These are phyloP conservation scores for Colletotrichum gigasporum DNA, from an alignment of 2,329 filamentous ascomycete genomes.

Conservation along the genomic window DNA sequence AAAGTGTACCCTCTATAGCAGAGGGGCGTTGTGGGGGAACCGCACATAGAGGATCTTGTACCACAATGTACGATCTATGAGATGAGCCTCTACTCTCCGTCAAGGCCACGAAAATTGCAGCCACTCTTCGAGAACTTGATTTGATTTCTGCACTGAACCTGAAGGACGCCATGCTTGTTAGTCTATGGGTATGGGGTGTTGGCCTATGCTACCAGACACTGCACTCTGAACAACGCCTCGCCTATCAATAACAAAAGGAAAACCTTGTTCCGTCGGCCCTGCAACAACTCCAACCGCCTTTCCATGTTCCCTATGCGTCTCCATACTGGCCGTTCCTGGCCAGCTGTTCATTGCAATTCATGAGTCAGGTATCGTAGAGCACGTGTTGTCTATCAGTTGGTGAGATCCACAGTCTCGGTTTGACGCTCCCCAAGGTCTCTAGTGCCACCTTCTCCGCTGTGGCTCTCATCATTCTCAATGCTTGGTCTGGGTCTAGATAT, in stretches of 20 bases:
- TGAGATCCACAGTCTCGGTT: slow-evolving; percentile 26
- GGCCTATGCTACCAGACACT: slow-evolving; percentile 1
- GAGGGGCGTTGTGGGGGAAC: slow-evolving; percentile 3
- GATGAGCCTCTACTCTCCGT: slow-evolving; percentile 19
- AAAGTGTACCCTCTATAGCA: slow-evolving; percentile 3
- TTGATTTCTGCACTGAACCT: background rate
- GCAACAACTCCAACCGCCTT: background rate
- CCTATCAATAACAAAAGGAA: background rate
- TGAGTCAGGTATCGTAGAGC: background rate
- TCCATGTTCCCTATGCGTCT: background rate
- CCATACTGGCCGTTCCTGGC: background rate
- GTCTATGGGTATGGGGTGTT: slow-evolving; percentile 16
- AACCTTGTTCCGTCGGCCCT: background rate
- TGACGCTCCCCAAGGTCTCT: background rate
- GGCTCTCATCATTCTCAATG: background rate
- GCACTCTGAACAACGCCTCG: background rate
- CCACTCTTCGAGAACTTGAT: slow-evolving; percentile 2
- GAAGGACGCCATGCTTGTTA: slow-evolving; percentile 1
- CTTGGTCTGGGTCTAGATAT: background rate
- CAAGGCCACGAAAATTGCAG: slow-evolving; percentile 7
- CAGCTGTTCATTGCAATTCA: background rate
- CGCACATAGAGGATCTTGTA: slow-evolving; percentile 24
- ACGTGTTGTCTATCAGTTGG: background rate
- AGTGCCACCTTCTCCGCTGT: background rate
- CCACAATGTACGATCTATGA: slow-evolving; percentile 28